Base-by-base conservation (phyloP, 768 basidiomycete species). In the Mycena rosella region DNA sequence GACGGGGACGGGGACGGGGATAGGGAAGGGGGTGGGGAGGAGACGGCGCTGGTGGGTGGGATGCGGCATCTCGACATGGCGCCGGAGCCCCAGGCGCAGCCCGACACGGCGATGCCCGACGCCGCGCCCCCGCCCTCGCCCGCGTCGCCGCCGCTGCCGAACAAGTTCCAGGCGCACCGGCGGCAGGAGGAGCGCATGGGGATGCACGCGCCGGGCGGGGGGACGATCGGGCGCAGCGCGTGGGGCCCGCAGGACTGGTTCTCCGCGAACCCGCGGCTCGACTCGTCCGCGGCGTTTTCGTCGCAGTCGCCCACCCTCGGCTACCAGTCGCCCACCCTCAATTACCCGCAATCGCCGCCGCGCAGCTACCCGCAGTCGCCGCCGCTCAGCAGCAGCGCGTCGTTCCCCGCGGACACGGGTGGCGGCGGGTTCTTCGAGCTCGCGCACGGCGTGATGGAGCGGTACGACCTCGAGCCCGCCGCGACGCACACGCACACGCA, bases 161-260 rank as follows among this genome's bases (percentile, higher is more conserved):
- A 47, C 51, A 60, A 56, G 22, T 62, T 56, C 63, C 62, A 71
- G 15, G 32, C 70, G 6, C 66, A 67, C 24, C 65, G 70, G 5
- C 58, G 66, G 20, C 63, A 60, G 60, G 69, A 71, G 54, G 69
- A 71, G 48, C 64, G 65, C 27, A 22, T 57, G 40, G 47, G 30
- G 17, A 38, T 49, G 59, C n/a, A 45, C 24, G 14, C 56, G 11
- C 29, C 32, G n/a, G n/a, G 29, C 2, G 62, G 45, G 2, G 82
- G 82, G 63, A 93, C 91, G 82, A 94, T 95, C 59, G 93, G 93
- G 47, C 93, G 94, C 77, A 92, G 91, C 10, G 91, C 93, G 0
- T 95, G 93, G 93, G 92, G 91, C 4, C 85, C 91, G 14, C 86
- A 89, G 49, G 93, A 94, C 78, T 95, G 93, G 93, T 88, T 95